phyloP scores from a whole-genome alignment of 306 rosid species.

The Hippophae rhamnoides region DNA sequence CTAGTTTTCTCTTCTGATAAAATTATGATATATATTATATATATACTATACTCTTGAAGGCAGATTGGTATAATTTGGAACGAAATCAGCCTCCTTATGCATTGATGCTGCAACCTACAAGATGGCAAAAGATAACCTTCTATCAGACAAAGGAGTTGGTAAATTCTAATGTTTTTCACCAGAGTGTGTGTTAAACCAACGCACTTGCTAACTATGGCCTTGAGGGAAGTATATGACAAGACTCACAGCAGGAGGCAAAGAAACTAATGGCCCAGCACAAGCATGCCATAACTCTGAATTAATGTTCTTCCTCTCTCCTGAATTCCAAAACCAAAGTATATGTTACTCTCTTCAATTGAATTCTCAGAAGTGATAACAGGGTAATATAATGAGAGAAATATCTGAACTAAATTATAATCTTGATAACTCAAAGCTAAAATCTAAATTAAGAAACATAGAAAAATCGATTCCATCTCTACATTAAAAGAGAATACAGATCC shows the following conservation, averaged over 20 bases:
- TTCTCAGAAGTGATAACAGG: background rate
- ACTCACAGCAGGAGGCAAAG: conserved; percentile 92
- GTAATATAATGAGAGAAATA: background rate
- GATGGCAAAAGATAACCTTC: conserved; percentile 10
- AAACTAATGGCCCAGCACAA: conserved; percentile 98
- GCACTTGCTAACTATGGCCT: conserved; percentile 98
- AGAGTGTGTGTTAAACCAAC: conserved; percentile 10
- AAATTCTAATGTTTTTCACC: background rate
- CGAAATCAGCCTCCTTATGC: conserved; percentile 90
- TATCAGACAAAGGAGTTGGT: conserved; percentile 23
- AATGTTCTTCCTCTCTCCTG: conserved; percentile 76
- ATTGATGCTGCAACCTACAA: conserved; percentile 96
- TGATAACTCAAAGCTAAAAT: too few species aligned
- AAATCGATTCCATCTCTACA: too few species aligned
- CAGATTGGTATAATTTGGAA: conserved; percentile 92
- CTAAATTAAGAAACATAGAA: too few species aligned
- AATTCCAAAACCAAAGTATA: conserved; percentile 20
- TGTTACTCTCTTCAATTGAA: conserved; percentile 17
- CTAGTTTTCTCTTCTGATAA: too few species aligned
- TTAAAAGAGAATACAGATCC: too few species aligned
- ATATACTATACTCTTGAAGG: conserved; percentile 33
- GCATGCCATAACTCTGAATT: conserved; percentile 99
- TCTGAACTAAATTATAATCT: too few species aligned
- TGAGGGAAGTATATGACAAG: conserved; percentile 96
- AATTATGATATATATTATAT: too few species aligned